phyloP scores from a whole-genome alignment of 2,329 filamentous ascomycete genomes.

The Colletotrichum salicis region DNA sequence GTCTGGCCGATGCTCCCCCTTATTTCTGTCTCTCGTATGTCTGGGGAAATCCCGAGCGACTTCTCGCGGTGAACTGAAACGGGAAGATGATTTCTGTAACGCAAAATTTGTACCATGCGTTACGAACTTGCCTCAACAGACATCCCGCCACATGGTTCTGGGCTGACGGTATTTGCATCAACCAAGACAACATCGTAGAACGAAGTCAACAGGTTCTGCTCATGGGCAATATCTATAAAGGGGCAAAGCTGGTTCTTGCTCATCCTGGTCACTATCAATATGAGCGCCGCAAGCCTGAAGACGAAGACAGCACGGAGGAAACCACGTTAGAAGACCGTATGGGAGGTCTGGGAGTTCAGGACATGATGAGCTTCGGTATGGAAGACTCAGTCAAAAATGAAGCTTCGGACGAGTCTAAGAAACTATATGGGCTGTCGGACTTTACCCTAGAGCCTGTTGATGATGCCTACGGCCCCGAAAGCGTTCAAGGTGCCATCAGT shows the following conservation, averaged over 20 bases:
- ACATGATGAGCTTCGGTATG: conserved; percentile 3
- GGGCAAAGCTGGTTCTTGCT: conserved; percentile 1
- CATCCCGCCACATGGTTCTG: conserved; percentile 14
- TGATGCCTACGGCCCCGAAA: not conserved
- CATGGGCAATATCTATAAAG: conserved; percentile 13
- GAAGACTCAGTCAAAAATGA: not conserved
- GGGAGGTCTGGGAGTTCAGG: conserved; percentile 6
- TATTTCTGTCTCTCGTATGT: conserved; percentile 27
- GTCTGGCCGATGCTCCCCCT: conserved; percentile 1
- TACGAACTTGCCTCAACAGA: conserved; percentile 7
- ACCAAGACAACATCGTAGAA: conserved; percentile 20
- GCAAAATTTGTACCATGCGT: conserved; percentile 15
- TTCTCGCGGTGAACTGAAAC: conserved; percentile 5
- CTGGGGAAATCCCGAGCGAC: conserved; percentile 12
- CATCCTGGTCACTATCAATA: conserved; percentile 14
- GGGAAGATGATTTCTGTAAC: conserved; percentile 8
- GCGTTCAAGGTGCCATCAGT: conserved; percentile 9
- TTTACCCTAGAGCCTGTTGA: not conserved
- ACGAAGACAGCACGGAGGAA: not conserved
- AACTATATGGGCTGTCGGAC: not conserved
- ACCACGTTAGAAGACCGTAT: not conserved
- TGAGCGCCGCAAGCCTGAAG: not conserved
- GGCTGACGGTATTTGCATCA: conserved; percentile 27
- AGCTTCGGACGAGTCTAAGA: fast-evolving
- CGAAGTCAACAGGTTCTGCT: conserved; percentile 13